phyloP scores from a whole-genome alignment of 257 asterid genomes.

The Fraxinus pennsylvanica region DNA sequence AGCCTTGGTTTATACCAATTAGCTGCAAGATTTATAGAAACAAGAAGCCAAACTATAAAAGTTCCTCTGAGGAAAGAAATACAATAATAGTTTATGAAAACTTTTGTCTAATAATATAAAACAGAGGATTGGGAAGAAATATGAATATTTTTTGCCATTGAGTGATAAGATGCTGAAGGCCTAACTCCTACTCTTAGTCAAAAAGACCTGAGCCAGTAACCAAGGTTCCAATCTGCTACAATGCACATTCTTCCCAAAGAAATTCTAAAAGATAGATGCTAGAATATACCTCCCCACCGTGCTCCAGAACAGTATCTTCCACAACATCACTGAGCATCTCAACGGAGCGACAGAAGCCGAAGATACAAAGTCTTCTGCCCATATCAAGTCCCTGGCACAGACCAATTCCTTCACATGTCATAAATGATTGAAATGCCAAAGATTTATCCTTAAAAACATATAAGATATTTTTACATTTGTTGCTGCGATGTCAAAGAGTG shows the following conservation, averaged over 20 bases:
- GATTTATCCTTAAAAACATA: conserved; percentile 15
- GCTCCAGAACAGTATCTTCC: conserved; percentile 95
- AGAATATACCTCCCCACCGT: conserved; percentile 90
- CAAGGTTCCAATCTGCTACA: neutral
- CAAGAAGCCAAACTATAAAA: neutral
- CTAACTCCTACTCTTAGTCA: neutral
- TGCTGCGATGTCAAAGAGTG: conserved; percentile 96
- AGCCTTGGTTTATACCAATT: neutral
- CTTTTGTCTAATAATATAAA: neutral
- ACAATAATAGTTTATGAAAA: neutral
- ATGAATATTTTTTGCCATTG: too few species aligned
- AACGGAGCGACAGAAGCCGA: conserved; percentile 93
- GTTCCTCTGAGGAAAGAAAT: neutral
- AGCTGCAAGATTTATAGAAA: neutral
- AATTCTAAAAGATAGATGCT: neutral
- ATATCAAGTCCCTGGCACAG: conserved; percentile 71
- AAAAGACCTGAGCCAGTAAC: neutral
- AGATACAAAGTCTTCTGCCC: conserved; percentile 87
- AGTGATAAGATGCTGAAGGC: neutral
- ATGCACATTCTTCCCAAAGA: neutral
- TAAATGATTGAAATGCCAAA: neutral
- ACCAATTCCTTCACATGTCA: conserved; percentile 21
- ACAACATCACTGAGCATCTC: conserved; percentile 99
- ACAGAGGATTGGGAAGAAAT: neutral
- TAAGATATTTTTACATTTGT: conserved; percentile 59